These are phyloP conservation scores for Plantago coronopus DNA, from an alignment of 305 asterid genomes.

Conservation along the genomic window DNA sequence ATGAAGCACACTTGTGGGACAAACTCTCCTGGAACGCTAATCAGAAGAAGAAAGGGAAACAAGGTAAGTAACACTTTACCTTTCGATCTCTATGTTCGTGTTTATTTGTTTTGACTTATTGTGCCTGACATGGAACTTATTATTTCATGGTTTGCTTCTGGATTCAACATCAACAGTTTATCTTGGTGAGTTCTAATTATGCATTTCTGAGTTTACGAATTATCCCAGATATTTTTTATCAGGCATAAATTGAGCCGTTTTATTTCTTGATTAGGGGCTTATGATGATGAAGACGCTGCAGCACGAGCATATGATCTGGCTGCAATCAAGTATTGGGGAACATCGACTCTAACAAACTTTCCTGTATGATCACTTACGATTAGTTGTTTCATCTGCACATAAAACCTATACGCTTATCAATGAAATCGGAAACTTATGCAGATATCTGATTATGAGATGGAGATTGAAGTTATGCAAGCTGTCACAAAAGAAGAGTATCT, in stretches of 20 bases:
- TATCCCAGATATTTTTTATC: background rate
- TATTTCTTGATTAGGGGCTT: slow-evolving; percentile 42
- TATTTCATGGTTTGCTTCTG: slow-evolving; percentile 19
- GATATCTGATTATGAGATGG: slow-evolving; percentile 62
- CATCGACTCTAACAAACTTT: slow-evolving; percentile 63
- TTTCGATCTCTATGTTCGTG: background rate
- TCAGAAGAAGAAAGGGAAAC: slow-evolving; percentile 84
- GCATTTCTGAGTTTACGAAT: background rate
- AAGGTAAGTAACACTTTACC: slow-evolving; percentile 33
- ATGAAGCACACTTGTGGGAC: slow-evolving; percentile 87
- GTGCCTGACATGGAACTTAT: slow-evolving; percentile 19
- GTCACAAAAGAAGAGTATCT: slow-evolving; percentile 78
- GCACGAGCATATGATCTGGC: slow-evolving; percentile 78
- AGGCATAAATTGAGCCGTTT: background rate
- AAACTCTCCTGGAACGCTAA: slow-evolving; percentile 70
- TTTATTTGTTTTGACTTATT: background rate
- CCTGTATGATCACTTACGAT: slow-evolving; percentile 40
- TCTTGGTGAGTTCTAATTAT: slow-evolving; percentile 63
- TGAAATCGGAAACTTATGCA: slow-evolving; percentile 21
- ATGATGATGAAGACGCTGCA: slow-evolving; percentile 70
- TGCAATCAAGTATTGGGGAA: slow-evolving; percentile 75
- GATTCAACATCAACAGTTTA: slow-evolving; percentile 45
- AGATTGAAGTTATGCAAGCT: slow-evolving; percentile 59
- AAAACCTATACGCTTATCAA: slow-evolving; percentile 13
- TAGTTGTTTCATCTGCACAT: background rate